phyloP scores from a whole-genome alignment of 2,329 filamentous ascomycete species.

The Ceratocystis variospora region DNA sequence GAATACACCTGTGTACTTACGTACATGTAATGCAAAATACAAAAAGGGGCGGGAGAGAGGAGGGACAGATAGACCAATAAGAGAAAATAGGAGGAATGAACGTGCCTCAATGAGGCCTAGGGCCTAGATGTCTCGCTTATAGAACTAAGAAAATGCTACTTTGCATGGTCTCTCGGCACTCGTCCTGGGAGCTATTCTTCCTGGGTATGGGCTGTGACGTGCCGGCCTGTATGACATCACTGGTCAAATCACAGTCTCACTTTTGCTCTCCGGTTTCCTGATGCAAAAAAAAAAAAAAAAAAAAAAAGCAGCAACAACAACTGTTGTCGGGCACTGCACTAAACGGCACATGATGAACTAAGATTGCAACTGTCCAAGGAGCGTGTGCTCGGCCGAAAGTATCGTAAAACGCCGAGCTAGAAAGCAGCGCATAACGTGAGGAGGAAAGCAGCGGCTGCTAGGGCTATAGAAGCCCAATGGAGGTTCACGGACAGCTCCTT shows the following conservation, averaged over 20 bases:
- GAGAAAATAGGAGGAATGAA: neutral
- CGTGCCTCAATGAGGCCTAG: too few relatives aligned
- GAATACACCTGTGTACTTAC: neutral
- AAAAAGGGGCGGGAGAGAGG: neutral
- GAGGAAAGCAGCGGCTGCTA: neutral
- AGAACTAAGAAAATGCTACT: neutral
- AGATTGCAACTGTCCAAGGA: neutral
- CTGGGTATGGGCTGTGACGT: neutral
- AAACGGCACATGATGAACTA: neutral
- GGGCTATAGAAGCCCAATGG: neutral
- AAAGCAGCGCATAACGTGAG: neutral
- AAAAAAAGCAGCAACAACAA: too few relatives aligned
- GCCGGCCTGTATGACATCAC: neutral
- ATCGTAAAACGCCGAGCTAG: neutral
- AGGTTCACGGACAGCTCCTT: neutral
- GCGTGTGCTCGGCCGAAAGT: neutral
- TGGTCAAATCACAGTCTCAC: neutral
- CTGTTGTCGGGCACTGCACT: neutral
- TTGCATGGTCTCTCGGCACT: neutral
- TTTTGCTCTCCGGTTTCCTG: neutral
- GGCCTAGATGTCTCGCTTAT: too few relatives aligned
- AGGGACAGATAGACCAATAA: neutral
- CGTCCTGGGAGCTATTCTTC: neutral
- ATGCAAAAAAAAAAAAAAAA: neutral
- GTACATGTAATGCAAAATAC: neutral